Conservation (phyloP, 305 asterid species). For the Plantago coronopus region DNA sequence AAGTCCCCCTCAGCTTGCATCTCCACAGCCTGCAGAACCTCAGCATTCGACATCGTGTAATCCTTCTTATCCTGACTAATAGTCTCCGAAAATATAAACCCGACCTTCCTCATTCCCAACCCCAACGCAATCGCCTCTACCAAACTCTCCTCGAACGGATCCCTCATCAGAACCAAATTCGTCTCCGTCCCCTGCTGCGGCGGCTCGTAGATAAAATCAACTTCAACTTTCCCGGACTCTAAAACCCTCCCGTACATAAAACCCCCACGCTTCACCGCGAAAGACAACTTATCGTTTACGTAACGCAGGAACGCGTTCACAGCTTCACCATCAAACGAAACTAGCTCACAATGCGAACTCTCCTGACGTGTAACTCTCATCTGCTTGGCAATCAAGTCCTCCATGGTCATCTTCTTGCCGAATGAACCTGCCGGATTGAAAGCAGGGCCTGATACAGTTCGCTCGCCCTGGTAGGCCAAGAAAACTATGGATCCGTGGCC, state of each 20-base stretch:
- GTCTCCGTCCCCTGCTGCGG: constrained; percentile 64
- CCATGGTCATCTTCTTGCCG: constrained; percentile 97
- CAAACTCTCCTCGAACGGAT: constrained; percentile 41
- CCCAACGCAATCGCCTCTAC: constrained; percentile 63
- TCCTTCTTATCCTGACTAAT: constrained; percentile 51
- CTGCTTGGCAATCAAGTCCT: constrained; percentile 93
- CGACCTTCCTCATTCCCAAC: constrained; percentile 57
- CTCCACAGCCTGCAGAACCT: constrained; percentile 58
- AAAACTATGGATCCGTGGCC: constrained; percentile 73
- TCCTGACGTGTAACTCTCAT: constrained; percentile 90
- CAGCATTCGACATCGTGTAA: constrained; percentile 51
- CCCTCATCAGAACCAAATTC: constrained; percentile 40
- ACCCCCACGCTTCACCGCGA: constrained; percentile 69
- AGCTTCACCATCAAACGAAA: constrained; percentile 87
- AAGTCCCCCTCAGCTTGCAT: constrained; percentile 50
- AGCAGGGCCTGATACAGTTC: constrained; percentile 69
- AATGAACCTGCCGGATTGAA: constrained; percentile 75
- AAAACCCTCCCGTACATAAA: constrained; percentile 60
- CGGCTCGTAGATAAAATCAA: constrained; percentile 62
- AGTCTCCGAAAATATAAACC: constrained; percentile 62
- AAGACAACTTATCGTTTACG: constrained; percentile 71
- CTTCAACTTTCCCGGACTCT: constrained; percentile 53
- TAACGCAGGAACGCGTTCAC: constrained; percentile 87
- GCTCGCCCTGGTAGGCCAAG: constrained; percentile 85
- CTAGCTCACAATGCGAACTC: constrained; percentile 79